Conservation (phyloP, 2,329 filamentous ascomycete genomes). For the Camptophora hylomeconis region DNA sequence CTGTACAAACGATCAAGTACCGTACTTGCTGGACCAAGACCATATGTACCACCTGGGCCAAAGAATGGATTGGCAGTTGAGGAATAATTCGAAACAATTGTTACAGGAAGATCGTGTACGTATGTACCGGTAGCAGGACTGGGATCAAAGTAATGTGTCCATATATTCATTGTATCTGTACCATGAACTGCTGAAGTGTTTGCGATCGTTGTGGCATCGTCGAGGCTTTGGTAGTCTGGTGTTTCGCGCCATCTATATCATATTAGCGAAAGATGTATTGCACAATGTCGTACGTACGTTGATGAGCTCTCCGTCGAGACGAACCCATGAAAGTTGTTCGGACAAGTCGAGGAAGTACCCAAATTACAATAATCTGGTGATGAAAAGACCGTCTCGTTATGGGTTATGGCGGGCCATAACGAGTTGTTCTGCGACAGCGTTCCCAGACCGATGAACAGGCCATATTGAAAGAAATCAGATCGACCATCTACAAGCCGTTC, state of each 20-base stretch:
- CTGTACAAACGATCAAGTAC: slow-evolving; percentile 25
- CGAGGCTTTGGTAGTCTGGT: slow-evolving; percentile 11
- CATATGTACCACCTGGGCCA: slow-evolving; percentile 19
- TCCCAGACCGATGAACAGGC: slow-evolving; percentile 32
- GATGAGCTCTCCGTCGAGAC: slow-evolving; percentile 10
- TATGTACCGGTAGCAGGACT: slow-evolving; percentile 10
- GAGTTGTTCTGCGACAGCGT: slow-evolving; percentile 32
- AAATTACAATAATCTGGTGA: slow-evolving; percentile 23
- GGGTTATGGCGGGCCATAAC: slow-evolving; percentile 28
- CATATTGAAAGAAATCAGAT: slow-evolving; percentile 26
- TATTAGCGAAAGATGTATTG: neutral
- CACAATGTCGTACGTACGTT: slow-evolving; percentile 7
- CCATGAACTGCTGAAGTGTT: slow-evolving; percentile 22
- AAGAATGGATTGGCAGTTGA: slow-evolving; percentile 12
- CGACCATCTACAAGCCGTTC: slow-evolving; percentile 29
- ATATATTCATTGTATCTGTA: slow-evolving; percentile 17
- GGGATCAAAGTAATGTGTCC: slow-evolving; percentile 16
- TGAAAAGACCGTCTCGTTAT: slow-evolving; percentile 30
- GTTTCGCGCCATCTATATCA: slow-evolving; percentile 19
- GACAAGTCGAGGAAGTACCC: slow-evolving; percentile 19
- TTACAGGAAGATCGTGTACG: slow-evolving; percentile 12
- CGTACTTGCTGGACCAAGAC: slow-evolving; percentile 28
- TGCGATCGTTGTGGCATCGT: slow-evolving; percentile 24
- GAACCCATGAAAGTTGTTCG: slow-evolving; percentile 11
- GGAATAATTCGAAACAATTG: slow-evolving; percentile 13